Base-by-base conservation (phyloP, 208 protist species). In the Leishmania turanica region DNA sequence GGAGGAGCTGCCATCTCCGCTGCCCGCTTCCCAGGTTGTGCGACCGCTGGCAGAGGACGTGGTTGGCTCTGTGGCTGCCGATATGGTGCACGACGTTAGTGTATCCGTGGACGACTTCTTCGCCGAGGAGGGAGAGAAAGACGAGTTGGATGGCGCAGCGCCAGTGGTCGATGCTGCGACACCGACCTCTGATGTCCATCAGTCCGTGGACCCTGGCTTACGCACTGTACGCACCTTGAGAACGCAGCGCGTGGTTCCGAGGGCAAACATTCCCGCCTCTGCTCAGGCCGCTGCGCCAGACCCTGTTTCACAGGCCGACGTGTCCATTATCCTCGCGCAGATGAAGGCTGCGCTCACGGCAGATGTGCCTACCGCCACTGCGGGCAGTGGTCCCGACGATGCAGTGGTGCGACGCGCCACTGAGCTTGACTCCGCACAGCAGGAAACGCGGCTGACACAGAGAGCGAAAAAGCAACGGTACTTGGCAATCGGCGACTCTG, bases 311-410 rank as follows among this genome's bases (percentile, higher is more conserved):
- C 64, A 79, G 31, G 68, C 27, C 3, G 82, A 86, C 11, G 78
- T 86, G 34, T 81, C 82, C 21, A 64, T 56, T 9, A 75, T 86
- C 15, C 47, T 86, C 3, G 78, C 78, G 17, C 47, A 82, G 49
- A 86, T 86, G 82, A 82, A 78, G 19, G 78, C 82, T 15, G 82
- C 78, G 17, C 68, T 86, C 34, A 47, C 82, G 4, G 64, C 77
- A 42, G 53, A 47, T 49, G 56, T 47, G 34, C 71, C 78, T 17
- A 11, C 49, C 11, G 31, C 24, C 37, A 17, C 34, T 37, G 34
- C 72, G 40, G 21, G 9, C 37, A 8, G 45, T 27, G 72, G 3
- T 5, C 8, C 47, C 27, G 34, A 76, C 72, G 21, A 40, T 31
- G 74, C 51, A 2, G 51, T 76, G 72, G 31, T n/a, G 24, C 72